phyloP scores from a whole-genome alignment of 768 basidiomycete genomes.

The Tephrocybe sp. region DNA sequence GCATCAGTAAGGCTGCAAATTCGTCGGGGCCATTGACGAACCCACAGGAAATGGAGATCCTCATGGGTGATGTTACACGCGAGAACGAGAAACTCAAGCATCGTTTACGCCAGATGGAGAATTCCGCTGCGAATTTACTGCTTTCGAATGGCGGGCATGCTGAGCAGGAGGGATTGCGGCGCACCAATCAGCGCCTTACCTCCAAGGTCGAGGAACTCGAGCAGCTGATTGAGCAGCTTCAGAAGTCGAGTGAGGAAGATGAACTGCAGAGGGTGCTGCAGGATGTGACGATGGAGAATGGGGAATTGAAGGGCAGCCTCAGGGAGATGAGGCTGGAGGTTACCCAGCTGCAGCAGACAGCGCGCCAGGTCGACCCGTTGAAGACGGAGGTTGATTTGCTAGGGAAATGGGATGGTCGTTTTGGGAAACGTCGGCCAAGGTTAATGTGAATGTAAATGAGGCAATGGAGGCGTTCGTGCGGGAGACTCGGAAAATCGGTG shows the following conservation, averaged over 20 bases:
- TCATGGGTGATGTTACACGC: conserved; percentile 37
- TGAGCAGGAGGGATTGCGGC: conserved; percentile 29
- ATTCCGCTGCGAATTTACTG: conserved; percentile 34
- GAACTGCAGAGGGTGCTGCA: conserved; percentile 24
- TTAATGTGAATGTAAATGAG: background rate
- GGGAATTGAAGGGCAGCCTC: conserved; percentile 31
- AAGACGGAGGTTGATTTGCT: conserved; percentile 6
- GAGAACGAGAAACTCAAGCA: conserved; percentile 40
- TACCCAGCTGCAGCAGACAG: conserved; percentile 5
- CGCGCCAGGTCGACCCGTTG: conserved; percentile 4
- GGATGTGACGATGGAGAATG: conserved; percentile 34
- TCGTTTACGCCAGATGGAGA: conserved; percentile 34
- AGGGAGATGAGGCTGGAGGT: conserved; percentile 20
- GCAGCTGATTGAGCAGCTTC: conserved; percentile 28
- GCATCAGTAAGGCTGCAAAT: conserved; percentile 29
- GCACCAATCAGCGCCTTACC: conserved; percentile 32
- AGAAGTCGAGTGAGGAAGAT: conserved; percentile 26
- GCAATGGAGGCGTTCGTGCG: background rate
- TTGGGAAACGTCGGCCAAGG: background rate
- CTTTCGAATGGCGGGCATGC: conserved; percentile 30
- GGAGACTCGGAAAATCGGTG: too few relatives aligned
- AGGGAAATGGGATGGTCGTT: background rate
- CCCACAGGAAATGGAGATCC: conserved; percentile 33
- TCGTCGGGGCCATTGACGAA: conserved; percentile 21
- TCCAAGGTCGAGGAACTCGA: conserved; percentile 32